A percentile compares a stretch with the other conserved stretches of the same genome.
Evolutionary conservation across 31 red algal genomes (phyloP).

Genomic region (Odonthalia washingtoniensis): DNA sequence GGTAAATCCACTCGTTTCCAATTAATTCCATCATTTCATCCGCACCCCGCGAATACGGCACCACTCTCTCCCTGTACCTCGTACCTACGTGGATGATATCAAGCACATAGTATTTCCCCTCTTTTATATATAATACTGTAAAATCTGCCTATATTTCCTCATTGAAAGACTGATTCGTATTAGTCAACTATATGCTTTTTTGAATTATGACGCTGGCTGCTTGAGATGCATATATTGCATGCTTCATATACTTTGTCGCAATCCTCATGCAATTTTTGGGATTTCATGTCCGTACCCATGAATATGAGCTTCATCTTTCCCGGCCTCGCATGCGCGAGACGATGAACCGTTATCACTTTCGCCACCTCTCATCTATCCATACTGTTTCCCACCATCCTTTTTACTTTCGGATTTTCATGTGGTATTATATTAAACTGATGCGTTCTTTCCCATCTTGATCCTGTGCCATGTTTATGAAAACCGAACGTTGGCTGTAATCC

Average conservation of each 20-base stretch:
- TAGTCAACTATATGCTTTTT: constrained; percentile 24
- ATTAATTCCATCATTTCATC: not conserved
- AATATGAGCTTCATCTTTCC: not conserved
- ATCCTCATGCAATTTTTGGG: not conserved
- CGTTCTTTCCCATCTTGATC: not conserved
- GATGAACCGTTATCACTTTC: not conserved
- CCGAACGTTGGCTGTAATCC: not conserved
- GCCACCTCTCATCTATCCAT: not conserved
- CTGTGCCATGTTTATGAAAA: not conserved
- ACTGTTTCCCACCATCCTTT: not conserved
- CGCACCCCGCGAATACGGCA: not conserved
- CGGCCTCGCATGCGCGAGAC: not conserved
- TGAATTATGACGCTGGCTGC: too few relatives aligned
- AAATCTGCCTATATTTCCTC: constrained; percentile 35
- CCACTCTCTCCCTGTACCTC: constrained; percentile 5
- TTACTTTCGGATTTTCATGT: not conserved
- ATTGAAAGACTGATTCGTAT: constrained; percentile 46
- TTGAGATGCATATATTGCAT: constrained; percentile 22
- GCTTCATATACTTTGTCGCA: not conserved
- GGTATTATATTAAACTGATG: not conserved
- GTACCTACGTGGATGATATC: constrained; percentile 17
- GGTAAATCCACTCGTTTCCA: not conserved
- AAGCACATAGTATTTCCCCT: not conserved
- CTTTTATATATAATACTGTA: not conserved
- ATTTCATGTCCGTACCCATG: not conserved